phyloP scores from a whole-genome alignment of 2,329 filamentous ascomycete genomes.

The Colletotrichum salicis region DNA sequence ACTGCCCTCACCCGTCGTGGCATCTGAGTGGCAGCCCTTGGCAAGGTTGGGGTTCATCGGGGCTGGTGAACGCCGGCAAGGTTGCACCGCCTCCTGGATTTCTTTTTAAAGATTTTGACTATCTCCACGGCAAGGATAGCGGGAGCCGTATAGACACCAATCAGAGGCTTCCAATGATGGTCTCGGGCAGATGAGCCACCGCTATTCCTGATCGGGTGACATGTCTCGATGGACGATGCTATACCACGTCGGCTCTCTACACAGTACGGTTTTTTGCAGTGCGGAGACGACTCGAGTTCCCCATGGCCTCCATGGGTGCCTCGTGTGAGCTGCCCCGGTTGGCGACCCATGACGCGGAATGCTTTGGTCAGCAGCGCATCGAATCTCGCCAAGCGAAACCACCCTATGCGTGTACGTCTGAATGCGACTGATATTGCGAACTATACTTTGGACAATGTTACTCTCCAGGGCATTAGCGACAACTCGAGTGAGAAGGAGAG shows the following conservation, averaged over 20 bases:
- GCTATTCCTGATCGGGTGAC: constrained; percentile 30
- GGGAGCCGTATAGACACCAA: constrained; percentile 33
- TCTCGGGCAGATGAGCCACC: constrained; percentile 33
- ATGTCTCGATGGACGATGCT: constrained; percentile 34
- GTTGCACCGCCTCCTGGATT: constrained; percentile 36
- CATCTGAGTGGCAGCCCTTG: constrained; percentile 29
- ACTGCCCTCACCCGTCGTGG: constrained; percentile 11
- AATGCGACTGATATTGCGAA: constrained; percentile 21
- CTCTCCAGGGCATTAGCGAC: constrained; percentile 1
- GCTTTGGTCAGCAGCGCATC: constrained; percentile 8
- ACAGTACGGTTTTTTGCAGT: constrained; percentile 1
- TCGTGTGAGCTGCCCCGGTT: constrained; percentile 11
- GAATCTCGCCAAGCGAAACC: constrained; percentile 27
- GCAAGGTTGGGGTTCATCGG: constrained; percentile 24
- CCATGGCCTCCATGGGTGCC: background rate
- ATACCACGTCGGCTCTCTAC: constrained; percentile 18
- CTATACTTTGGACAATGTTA: background rate
- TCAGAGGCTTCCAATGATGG: constrained; percentile 7
- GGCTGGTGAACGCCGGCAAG: constrained; percentile 26
- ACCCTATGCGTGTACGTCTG: constrained; percentile 7
- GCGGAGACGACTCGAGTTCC: background rate
- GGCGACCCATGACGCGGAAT: constrained; percentile 9
- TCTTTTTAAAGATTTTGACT: constrained; percentile 38
- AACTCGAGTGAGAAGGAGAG: background rate
- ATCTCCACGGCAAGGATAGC: constrained; percentile 32